Percentiles rank a stretch among this genome's conserved stretches.
Conservation (phyloP, 208 protist species). For the Perkinsela sp. region DNA sequence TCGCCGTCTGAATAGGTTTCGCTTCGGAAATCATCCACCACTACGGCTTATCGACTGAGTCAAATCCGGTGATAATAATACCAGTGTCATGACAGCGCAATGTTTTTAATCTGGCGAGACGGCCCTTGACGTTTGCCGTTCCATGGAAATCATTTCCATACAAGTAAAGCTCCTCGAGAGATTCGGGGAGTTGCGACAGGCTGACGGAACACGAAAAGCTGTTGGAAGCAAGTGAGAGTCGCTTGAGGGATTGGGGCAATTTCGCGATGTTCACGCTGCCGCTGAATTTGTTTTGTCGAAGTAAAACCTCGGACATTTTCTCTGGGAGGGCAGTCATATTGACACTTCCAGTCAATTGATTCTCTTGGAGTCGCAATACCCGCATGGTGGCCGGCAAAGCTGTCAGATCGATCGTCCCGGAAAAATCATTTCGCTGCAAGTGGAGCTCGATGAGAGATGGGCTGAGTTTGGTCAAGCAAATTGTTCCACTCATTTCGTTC, state of each 20-base stretch:
- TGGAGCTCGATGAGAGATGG: neutral
- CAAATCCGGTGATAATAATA: neutral
- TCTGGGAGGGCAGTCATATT: neutral
- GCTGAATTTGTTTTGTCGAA: neutral
- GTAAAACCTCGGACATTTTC: neutral
- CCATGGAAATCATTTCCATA: neutral
- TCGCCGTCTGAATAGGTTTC: neutral
- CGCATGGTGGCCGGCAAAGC: neutral
- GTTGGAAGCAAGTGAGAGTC: neutral
- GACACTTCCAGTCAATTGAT: neutral
- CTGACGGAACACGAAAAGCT: neutral
- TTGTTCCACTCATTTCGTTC: neutral
- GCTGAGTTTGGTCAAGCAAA: neutral
- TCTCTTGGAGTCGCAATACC: neutral
- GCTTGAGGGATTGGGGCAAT: neutral
- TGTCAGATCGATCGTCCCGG: neutral
- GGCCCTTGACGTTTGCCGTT: neutral
- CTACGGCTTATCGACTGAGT: neutral
- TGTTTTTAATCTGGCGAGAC: neutral
- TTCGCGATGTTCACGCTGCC: neutral
- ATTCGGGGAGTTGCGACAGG: neutral
- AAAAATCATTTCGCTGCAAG: neutral
- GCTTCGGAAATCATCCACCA: neutral
- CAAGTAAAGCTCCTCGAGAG: neutral
- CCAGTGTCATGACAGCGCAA: neutral